These are phyloP conservation scores for Aspergillus felis DNA, from an alignment of 2,329 filamentous ascomycete genomes.

Conservation along the genomic window DNA sequence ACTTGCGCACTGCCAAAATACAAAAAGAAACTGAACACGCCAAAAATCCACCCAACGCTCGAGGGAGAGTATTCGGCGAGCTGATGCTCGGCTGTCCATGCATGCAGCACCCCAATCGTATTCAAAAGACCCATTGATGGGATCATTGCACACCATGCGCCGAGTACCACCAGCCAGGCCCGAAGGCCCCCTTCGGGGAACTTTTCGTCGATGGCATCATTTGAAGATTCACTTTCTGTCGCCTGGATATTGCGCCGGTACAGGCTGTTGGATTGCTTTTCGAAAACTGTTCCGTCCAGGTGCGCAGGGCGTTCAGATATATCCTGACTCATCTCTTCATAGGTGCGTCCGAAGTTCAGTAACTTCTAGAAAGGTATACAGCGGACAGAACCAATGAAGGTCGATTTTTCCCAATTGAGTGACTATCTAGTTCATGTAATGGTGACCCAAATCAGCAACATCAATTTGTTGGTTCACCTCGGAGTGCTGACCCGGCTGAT, in stretches of 20 bases:
- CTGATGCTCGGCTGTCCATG: conserved; percentile 37
- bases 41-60: conserved; percentile 41
- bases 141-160: conserved; percentile 35
- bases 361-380: no score
- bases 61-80: conserved; percentile 31
- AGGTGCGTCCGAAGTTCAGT: no score
- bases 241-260: not conserved
- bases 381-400: not conserved
- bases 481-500: not conserved
- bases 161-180: conserved; percentile 44
- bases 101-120: conserved; percentile 37
- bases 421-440: not conserved
- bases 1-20: conserved; percentile 29
- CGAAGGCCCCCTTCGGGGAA: conserved; percentile 39
- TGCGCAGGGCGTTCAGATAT: no score
- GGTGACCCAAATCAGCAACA: no score
- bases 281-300: no score
- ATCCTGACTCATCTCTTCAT: no score
- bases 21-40: conserved; percentile 38
- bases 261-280: not conserved
- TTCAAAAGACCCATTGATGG: conserved; percentile 41
- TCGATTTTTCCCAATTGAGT: not conserved
- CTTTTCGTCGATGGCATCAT: not conserved
- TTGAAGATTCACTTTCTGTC: not conserved
- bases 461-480: not conserved